These are phyloP conservation scores for Hypericum perforatum DNA, from an alignment of 345 rosid species.

Conservation along the genomic window DNA sequence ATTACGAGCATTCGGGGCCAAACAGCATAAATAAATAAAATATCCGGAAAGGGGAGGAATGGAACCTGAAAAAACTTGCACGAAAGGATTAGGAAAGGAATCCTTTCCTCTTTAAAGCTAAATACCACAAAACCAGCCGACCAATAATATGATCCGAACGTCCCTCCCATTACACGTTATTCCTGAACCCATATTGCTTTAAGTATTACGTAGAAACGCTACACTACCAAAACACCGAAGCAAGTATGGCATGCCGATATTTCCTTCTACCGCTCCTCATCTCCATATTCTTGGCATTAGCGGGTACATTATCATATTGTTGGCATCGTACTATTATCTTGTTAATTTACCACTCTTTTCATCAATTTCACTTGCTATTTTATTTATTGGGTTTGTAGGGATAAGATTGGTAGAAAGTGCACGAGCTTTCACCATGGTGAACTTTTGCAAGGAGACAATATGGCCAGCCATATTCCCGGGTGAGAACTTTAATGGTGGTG, in stretches of 20 bases:
- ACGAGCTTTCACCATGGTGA: slow-evolving; percentile 49
- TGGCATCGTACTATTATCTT: too few relatives aligned
- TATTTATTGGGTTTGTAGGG: background rate
- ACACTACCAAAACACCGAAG: background rate
- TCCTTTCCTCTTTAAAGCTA: background rate
- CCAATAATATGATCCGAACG: background rate
- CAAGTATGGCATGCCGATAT: too few relatives aligned
- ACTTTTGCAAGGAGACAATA: slow-evolving; percentile 49
- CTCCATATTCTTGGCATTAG: too few relatives aligned
- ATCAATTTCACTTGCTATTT: background rate
- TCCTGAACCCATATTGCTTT: background rate
- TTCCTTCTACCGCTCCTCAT: too few relatives aligned
- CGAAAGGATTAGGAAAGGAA: slow-evolving; percentile 3
- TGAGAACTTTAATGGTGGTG: slow-evolving; percentile 42
- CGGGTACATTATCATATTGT: too few relatives aligned
- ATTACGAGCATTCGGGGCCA: too few relatives aligned
- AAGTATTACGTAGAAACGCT: background rate
- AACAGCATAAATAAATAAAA: background rate
- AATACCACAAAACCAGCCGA: background rate
- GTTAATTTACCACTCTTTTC: background rate
- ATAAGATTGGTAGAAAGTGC: slow-evolving; percentile 8
- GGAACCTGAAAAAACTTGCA: slow-evolving; percentile 2
- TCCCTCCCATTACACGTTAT: slow-evolving; percentile 1
- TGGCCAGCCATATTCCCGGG: slow-evolving; percentile 71
- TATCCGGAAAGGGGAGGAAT: background rate